Conservation (phyloP, 257 asterid species). For the Petunia secreta region DNA sequence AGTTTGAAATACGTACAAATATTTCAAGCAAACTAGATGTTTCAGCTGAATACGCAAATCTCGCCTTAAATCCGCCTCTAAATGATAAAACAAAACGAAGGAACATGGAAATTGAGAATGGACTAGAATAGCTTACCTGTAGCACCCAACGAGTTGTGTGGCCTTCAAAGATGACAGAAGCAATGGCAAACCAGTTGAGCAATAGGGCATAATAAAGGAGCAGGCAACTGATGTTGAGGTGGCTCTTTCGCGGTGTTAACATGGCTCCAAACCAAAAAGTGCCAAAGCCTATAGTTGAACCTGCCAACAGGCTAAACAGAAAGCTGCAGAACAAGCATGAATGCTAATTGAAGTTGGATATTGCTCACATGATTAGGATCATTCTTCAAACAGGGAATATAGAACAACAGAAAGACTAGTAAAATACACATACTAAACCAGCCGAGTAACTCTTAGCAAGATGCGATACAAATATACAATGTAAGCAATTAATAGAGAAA, state of each 20-base stretch:
- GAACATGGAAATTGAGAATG: background rate
- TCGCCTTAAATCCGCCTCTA: no score
- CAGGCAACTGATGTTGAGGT: background rate
- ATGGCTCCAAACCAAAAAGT: background rate
- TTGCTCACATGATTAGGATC: background rate
- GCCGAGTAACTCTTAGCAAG: background rate
- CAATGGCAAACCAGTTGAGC: background rate
- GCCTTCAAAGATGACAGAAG: background rate
- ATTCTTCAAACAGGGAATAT: background rate
- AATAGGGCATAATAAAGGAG: background rate
- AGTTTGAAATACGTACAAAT: no score
- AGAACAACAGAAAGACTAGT: background rate
- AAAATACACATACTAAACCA: background rate
- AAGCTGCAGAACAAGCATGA: slow-evolving; percentile 11
- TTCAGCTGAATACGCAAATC: no score
- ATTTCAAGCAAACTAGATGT: no score
- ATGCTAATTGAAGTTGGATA: slow-evolving; percentile 16
- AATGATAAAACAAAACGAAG: no score
- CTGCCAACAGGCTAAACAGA: background rate
- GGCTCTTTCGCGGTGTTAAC: background rate
- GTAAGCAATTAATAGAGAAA: background rate
- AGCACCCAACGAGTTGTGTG: background rate
- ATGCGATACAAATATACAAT: background rate
- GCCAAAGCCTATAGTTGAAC: background rate
- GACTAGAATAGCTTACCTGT: background rate